Conservation (phyloP, 2,329 filamentous ascomycete genomes). For the Pseudogymnoascus sp. region DNA sequence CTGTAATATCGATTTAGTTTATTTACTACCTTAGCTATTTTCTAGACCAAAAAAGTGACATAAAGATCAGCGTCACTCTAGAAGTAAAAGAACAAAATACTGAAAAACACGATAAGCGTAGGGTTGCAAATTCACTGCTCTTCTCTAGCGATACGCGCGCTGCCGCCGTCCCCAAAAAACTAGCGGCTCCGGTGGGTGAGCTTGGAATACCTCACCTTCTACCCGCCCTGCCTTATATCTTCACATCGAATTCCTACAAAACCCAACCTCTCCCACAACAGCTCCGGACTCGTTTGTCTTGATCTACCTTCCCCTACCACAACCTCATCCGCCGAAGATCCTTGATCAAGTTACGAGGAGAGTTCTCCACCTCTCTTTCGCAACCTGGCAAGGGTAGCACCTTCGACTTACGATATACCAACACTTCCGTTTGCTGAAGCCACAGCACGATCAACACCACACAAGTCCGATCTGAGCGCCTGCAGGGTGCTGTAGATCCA, state of each 20-base stretch:
- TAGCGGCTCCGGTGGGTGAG: constrained; percentile 6
- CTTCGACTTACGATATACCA: constrained; percentile 11
- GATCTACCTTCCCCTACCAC: neutral
- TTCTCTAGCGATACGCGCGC: constrained; percentile 8
- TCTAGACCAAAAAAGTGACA: neutral
- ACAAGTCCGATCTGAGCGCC: neutral
- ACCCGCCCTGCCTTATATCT: neutral
- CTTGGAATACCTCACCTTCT: constrained; percentile 9
- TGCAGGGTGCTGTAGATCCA: neutral
- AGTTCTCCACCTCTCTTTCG: constrained; percentile 29
- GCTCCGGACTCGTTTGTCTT: neutral
- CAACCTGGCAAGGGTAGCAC: constrained; percentile 6
- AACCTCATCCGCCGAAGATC: neutral
- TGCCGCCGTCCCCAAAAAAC: constrained; percentile 8
- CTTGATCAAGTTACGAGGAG: constrained; percentile 24
- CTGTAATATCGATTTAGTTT: neutral
- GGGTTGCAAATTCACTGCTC: constrained; percentile 1
- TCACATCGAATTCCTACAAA: neutral
- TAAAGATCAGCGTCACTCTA: neutral
- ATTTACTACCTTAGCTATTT: neutral
- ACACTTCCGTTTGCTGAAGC: constrained; percentile 8
- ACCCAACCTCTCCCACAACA: neutral
- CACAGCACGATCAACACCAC: neutral
- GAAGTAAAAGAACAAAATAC: constrained; percentile 3
- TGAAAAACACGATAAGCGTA: constrained; percentile 1